phyloP scores from a whole-genome alignment of 371 early-diverging fungal genomes.

The Mucor racemosus region DNA sequence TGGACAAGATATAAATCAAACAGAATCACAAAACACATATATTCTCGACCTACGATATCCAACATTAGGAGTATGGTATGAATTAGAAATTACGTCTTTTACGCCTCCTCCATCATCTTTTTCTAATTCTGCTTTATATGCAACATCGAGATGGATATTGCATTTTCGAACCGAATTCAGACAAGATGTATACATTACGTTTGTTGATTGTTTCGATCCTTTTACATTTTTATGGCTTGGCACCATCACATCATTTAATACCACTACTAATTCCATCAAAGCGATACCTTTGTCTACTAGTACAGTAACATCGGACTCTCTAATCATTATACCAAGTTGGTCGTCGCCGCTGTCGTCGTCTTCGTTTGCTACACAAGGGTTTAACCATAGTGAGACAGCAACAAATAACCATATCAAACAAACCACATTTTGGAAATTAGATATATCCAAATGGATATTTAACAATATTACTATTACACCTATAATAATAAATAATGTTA shows the following conservation, averaged over 20 bases:
- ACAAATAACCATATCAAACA: neutral
- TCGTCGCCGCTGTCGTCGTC: neutral
- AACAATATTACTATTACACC: conserved; percentile 1
- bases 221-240: conserved; percentile 12
- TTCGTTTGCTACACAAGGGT: conserved; percentile 2
- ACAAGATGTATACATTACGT: neutral
- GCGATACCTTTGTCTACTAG: neutral
- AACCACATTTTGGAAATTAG: conserved; percentile 15
- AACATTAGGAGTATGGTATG: neutral
- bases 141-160: conserved; percentile 24
- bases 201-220: conserved; percentile 19
- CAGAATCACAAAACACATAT: conserved; percentile 8
- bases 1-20: neutral
- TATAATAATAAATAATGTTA: neutral
- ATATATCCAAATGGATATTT: conserved; percentile 3
- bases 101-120: neutral
- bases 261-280: neutral
- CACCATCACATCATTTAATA: neutral
- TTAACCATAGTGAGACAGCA: conserved; percentile 1
- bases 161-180: conserved; percentile 2
- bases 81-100: neutral
- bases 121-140: neutral
- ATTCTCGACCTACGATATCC: conserved; percentile 18
- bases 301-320: conserved; percentile 10
- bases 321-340: conserved; percentile 2